Evolutionary conservation across 495 filamentous ascomycete genomes (phyloP).

Genomic region (Astrothelium macrocarpum): DNA sequence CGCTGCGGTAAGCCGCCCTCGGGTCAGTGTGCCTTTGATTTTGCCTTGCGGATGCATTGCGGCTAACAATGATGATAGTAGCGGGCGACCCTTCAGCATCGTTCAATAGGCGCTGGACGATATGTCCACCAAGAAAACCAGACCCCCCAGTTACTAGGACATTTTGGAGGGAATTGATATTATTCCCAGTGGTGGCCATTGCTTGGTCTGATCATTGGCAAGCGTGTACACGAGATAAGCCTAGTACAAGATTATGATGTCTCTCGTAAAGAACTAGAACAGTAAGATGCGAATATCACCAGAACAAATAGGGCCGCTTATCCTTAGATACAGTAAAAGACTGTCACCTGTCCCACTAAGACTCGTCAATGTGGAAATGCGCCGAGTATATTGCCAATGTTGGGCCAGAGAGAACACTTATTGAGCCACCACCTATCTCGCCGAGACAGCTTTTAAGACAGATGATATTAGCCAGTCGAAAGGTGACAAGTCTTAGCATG

Average conservation of each 20-base stretch:
- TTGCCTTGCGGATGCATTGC: constrained; percentile 8
- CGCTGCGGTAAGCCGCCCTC: constrained; percentile 18
- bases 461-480: too few relatives aligned
- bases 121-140: constrained; percentile 62
- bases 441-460: too few relatives aligned
- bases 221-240: background rate
- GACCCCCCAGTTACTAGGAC: constrained; percentile 61
- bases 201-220: too few relatives aligned
- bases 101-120: constrained; percentile 50
- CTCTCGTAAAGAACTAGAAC: background rate
- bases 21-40: background rate
- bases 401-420: too few relatives aligned
- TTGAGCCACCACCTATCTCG: too few relatives aligned
- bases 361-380: too few relatives aligned
- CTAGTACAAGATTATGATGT: background rate
- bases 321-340: too few relatives aligned
- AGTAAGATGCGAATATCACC: too few relatives aligned
- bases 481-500: too few relatives aligned
- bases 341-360: too few relatives aligned
- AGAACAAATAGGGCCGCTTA: too few relatives aligned
- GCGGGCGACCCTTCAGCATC: constrained; percentile 12
- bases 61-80: constrained; percentile 19
- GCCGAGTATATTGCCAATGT: too few relatives aligned
- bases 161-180: constrained; percentile 34
- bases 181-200: background rate